These are phyloP conservation scores for Pichia sp. DNA, from an alignment of 1,139 yeast genomes.

Conservation along the genomic window DNA sequence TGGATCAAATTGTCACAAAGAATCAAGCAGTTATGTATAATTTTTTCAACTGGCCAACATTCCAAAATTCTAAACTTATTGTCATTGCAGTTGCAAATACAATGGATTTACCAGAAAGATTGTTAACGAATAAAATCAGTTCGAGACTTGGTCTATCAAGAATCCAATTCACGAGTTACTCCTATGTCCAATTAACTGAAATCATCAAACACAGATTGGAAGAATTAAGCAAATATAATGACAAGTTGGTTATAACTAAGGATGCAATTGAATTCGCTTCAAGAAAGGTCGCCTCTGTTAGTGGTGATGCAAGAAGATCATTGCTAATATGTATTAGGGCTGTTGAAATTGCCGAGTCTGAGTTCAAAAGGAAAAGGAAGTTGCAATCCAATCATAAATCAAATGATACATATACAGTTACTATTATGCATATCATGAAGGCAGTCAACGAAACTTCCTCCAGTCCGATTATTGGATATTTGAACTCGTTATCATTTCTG, in stretches of 20 bases:
- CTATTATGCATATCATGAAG: slow-evolving; percentile 59
- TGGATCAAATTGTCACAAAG: slow-evolving; percentile 84
- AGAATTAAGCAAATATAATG: slow-evolving; percentile 35
- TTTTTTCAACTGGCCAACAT: slow-evolving; percentile 96
- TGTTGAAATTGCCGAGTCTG: slow-evolving; percentile 75
- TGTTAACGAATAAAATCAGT: slow-evolving; percentile 79
- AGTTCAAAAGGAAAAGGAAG: slow-evolving; percentile 30
- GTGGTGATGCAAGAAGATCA: slow-evolving; percentile 96
- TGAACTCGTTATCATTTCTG: slow-evolving; percentile 55
- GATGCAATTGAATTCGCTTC: slow-evolving; percentile 92
- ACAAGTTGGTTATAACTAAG: slow-evolving; percentile 36
- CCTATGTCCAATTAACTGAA: slow-evolving; percentile 65
- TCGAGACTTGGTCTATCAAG: slow-evolving; percentile 86
- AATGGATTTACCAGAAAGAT: slow-evolving; percentile 92
- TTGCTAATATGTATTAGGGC: slow-evolving; percentile 85
- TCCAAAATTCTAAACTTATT: slow-evolving; percentile 66
- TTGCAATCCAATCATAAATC: slow-evolving; percentile 25
- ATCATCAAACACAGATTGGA: slow-evolving; percentile 70
- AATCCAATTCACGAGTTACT: slow-evolving; percentile 83
- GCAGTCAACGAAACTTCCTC: slow-evolving; percentile 78
- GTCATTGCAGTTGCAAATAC: slow-evolving; percentile 95
- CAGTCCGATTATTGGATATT: slow-evolving; percentile 58
- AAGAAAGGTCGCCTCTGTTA: slow-evolving; percentile 89
- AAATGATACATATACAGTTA: slow-evolving; percentile 44
- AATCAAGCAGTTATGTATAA: slow-evolving; percentile 89